Percentiles rank a stretch among this genome's conserved stretches.
Evolutionary conservation across 192 early-diverging fungal genomes (phyloP).

Genomic region (Haplosporangium gracile): DNA sequence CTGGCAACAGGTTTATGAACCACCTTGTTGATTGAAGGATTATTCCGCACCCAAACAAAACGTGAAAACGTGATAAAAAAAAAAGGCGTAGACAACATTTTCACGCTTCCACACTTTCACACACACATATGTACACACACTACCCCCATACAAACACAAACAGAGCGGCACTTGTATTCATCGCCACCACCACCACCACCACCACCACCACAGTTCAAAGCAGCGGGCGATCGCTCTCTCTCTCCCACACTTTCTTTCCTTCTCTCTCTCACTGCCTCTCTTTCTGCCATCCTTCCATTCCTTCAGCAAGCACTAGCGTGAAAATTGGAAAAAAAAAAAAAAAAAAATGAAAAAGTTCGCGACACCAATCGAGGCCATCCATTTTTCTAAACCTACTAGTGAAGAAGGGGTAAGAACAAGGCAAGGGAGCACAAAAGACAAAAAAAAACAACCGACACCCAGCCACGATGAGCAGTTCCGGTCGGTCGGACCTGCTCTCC

Average conservation of each 20-base stretch:
- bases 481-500: neutral
- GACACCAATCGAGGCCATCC: constrained; percentile 10
- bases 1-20: too few species aligned
- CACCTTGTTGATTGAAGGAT: too few species aligned
- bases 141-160: neutral
- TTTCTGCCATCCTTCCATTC: neutral
- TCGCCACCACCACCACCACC: too few species aligned
- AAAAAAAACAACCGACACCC: neutral
- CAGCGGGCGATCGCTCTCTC: neutral
- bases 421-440: neutral
- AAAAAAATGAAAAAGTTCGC: neutral
- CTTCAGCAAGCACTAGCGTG: constrained; percentile 4
- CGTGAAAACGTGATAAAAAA: too few species aligned
- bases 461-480: neutral
- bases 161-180: too few species aligned
- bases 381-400: neutral
- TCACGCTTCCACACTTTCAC: too few species aligned
- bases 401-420: neutral
- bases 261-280: too few species aligned
- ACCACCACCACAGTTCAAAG: neutral
- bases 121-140: neutral
- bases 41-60: too few species aligned
- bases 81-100: too few species aligned
- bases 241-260: too few species aligned
- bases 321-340: neutral